These are phyloP conservation scores for Solanum medicagineum DNA, from an alignment of 257 asterid species.

Conservation along the genomic window DNA sequence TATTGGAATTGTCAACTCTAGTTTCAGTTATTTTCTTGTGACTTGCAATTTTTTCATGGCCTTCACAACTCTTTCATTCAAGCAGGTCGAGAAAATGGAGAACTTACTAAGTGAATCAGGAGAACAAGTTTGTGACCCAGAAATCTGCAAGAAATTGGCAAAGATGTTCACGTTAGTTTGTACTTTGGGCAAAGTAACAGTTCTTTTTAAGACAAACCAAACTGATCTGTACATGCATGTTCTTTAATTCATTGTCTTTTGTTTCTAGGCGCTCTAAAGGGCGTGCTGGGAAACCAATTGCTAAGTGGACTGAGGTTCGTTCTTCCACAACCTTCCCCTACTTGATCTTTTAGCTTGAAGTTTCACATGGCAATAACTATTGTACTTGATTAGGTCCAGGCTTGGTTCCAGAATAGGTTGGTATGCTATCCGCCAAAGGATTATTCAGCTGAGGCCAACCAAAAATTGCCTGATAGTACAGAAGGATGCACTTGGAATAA, in stretches of 20 bases:
- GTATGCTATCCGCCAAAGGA: conserved; percentile 11
- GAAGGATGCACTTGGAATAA: conserved; percentile 16
- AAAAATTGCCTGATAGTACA: conserved; percentile 9
- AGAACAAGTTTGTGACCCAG: conserved; percentile 30
- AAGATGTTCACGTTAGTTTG: conserved; percentile 46
- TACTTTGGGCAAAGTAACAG: neutral
- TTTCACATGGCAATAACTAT: neutral
- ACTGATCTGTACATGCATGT: neutral
- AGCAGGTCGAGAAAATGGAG: conserved; percentile 60
- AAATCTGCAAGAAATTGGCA: conserved; percentile 54
- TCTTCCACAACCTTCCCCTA: neutral
- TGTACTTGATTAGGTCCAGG: conserved; percentile 32
- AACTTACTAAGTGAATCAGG: conserved; percentile 14
- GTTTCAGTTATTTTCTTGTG: neutral
- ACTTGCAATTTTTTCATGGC: neutral
- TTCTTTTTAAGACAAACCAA: neutral
- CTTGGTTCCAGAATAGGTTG: conserved; percentile 59
- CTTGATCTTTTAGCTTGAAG: neutral
- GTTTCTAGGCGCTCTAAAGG: conserved; percentile 58
- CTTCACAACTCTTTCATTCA: neutral
- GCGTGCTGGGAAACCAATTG: conserved; percentile 78
- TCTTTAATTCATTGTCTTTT: neutral
- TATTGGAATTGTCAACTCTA: neutral
- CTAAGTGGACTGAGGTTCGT: conserved; percentile 76
- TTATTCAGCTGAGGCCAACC: conserved; percentile 18